Evolutionary conservation across 164 flowering plant genomes (phyloP).

Genomic region (Hamamelis virginiana): DNA sequence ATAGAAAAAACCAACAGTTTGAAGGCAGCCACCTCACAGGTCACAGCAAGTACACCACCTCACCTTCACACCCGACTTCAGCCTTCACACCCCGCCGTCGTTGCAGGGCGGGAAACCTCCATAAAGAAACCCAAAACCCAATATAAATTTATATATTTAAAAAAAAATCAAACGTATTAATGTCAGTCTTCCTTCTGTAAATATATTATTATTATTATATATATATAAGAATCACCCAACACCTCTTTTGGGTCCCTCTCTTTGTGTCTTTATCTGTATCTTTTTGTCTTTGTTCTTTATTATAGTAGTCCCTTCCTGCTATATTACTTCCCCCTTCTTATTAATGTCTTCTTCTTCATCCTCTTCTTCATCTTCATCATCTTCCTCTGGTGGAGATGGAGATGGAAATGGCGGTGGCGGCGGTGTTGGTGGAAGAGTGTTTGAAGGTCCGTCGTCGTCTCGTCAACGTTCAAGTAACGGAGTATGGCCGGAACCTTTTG

Average conservation of each 20-base stretch:
- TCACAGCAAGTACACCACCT: not conserved
- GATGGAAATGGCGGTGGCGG: conserved; percentile 5
- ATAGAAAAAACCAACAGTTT: conserved; percentile 15
- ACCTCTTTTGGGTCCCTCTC: conserved; percentile 27
- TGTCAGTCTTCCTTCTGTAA: not conserved
- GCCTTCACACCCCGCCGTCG: conserved; percentile 38
- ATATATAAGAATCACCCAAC: not conserved
- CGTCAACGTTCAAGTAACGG: conserved; percentile 45
- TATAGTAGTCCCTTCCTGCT: not conserved
- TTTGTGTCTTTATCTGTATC: conserved; percentile 28
- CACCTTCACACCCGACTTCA: too few relatives aligned
- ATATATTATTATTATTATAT: not conserved
- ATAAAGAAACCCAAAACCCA: not conserved
- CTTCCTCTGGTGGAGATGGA: too few relatives aligned
- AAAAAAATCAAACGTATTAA: not conserved
- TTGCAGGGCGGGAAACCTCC: conserved; percentile 33
- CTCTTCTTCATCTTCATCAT: conserved; percentile 19
- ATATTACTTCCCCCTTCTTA: not conserved
- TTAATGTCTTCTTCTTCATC: conserved; percentile 34
- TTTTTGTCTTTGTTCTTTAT: conserved; percentile 24
- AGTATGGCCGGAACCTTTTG: conserved; percentile 83
- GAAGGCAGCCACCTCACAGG: not conserved
- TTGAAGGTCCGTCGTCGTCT: conserved; percentile 52
- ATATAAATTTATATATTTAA: not conserved
- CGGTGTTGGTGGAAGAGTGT: conserved; percentile 14